phyloP scores from a whole-genome alignment of 192 early-diverging fungal species.

The Umbelopsis sp. region DNA sequence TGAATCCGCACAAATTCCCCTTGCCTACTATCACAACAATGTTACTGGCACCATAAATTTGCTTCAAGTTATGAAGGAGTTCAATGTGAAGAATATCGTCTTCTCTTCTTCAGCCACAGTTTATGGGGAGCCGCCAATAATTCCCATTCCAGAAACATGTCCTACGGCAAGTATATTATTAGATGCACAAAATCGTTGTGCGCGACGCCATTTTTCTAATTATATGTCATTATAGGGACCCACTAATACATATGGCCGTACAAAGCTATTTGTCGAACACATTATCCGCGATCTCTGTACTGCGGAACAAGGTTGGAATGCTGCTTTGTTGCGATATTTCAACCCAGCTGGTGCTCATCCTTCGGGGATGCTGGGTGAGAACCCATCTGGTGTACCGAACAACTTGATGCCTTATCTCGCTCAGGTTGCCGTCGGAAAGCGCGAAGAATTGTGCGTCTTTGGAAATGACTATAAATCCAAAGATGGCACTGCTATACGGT shows the following conservation, averaged over 20 bases:
- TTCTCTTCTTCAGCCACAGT: slow-evolving; percentile 95
- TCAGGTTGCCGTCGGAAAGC: slow-evolving; percentile 88
- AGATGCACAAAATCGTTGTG: background rate
- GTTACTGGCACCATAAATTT: slow-evolving; percentile 85
- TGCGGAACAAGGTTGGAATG: slow-evolving; percentile 62
- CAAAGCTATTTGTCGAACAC: slow-evolving; percentile 86
- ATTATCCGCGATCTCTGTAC: slow-evolving; percentile 75
- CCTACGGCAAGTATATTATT: slow-evolving; percentile 39
- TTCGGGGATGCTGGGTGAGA: slow-evolving; percentile 91
- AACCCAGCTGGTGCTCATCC: slow-evolving; percentile 96
- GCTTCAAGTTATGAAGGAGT: slow-evolving; percentile 78
- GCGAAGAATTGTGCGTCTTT: slow-evolving; percentile 84
- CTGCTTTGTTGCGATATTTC: slow-evolving; percentile 87
- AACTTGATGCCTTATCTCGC: slow-evolving; percentile 94
- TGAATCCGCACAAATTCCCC: slow-evolving; percentile 76
- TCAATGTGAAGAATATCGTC: slow-evolving; percentile 83
- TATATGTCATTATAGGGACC: slow-evolving; percentile 51
- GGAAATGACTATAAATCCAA: slow-evolving; percentile 91
- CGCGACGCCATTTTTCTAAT: background rate
- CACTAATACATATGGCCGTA: slow-evolving; percentile 91
- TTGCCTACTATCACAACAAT: slow-evolving; percentile 93
- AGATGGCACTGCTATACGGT: slow-evolving; percentile 86
- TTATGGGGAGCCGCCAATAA: slow-evolving; percentile 69
- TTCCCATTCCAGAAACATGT: slow-evolving; percentile 65
- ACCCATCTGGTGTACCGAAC: slow-evolving; percentile 83